Conservation (phyloP, 2,329 filamentous ascomycete genomes). For the Monosporascus ibericus region DNA sequence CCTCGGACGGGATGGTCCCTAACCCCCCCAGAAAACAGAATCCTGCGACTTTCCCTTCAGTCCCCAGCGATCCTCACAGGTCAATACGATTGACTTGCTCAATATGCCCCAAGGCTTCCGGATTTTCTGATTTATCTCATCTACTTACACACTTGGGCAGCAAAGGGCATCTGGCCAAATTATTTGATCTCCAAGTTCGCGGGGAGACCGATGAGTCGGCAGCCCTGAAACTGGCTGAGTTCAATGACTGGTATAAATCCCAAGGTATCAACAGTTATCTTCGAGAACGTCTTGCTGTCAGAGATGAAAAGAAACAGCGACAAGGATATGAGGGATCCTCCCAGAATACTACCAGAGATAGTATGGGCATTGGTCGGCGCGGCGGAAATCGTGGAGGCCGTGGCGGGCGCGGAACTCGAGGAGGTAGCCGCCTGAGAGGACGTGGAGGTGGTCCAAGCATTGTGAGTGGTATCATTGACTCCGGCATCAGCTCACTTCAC, state of each 20-base stretch:
- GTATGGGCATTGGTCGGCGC: constrained; percentile 12
- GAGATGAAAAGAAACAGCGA: constrained; percentile 54
- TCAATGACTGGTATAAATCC: constrained; percentile 71
- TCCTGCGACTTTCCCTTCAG: too few relatives aligned
- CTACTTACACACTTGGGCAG: constrained; percentile 87
- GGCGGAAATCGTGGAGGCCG: constrained; percentile 7
- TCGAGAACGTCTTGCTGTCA: constrained; percentile 69
- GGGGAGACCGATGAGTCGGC: constrained; percentile 62
- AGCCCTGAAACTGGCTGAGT: constrained; percentile 56
- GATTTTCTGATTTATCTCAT: constrained; percentile 86
- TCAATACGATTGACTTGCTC: constrained; percentile 72
- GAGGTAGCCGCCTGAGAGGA: constrained; percentile 12
- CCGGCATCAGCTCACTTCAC: neutral
- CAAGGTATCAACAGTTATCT: constrained; percentile 68
- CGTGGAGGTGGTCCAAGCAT: neutral
- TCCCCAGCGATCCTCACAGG: too few relatives aligned
- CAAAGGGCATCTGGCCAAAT: constrained; percentile 82
- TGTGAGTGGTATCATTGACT: neutral
- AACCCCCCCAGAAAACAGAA: too few relatives aligned
- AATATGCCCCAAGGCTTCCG: constrained; percentile 73
- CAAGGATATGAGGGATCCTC: constrained; percentile 18
- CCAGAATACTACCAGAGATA: constrained; percentile 19
- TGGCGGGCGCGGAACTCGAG: constrained; percentile 11
- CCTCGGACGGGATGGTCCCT: too few relatives aligned
- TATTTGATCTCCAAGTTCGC: constrained; percentile 74